Base-by-base conservation (phyloP, 768 basidiomycete genomes). In the Neoboletus subvelutipes region DNA sequence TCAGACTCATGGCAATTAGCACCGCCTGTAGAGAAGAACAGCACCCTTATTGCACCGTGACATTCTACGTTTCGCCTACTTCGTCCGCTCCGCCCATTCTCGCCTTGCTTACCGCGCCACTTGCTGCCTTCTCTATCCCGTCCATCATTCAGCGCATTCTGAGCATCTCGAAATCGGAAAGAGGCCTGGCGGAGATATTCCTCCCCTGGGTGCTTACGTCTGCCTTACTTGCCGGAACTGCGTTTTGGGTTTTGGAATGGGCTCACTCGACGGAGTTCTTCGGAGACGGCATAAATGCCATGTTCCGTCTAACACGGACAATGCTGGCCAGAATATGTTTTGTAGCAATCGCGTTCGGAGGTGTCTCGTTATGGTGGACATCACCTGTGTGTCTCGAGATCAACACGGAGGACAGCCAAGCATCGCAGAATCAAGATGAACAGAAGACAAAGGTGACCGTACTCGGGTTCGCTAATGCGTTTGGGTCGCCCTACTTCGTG, bases 1-100 rank as follows among this genome's bases (percentile, higher is more conserved):
- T 88, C 9, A 83, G 96, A 9, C 67, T 91, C n/a, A 88, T 93
- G 73, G 81, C 87, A 0, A 73, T 83, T 46, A 92, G 90, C 68
- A 96, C 94, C 0, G 83, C 94, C 10, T 98, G 96, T 67, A 79
- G 97, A 59, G 96, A 99, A 70, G 96, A 98, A 67, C 96, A 98
- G 71, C 86, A 91, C 40, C 87, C 92, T 0, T 89, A 84, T 70
- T 99, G 97, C 67, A 78, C 82, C 59, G 88, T 94, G 52, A 95
- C 96, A 1, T 98, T 95, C 76, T 97, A 90, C 69, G 77, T 85
- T 1, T 88, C 90, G 0, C 83, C 86, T 0, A 80, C 86, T 10
- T 73, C 85, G 0, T 84, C 90, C 8, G 76, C 85, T 3, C 84
- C 92, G 0, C 88, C 92, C 0, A 47, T 75, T 1, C 74, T 77